phyloP scores from a whole-genome alignment of 148 eudicot species.

The Arbutus unedo region DNA sequence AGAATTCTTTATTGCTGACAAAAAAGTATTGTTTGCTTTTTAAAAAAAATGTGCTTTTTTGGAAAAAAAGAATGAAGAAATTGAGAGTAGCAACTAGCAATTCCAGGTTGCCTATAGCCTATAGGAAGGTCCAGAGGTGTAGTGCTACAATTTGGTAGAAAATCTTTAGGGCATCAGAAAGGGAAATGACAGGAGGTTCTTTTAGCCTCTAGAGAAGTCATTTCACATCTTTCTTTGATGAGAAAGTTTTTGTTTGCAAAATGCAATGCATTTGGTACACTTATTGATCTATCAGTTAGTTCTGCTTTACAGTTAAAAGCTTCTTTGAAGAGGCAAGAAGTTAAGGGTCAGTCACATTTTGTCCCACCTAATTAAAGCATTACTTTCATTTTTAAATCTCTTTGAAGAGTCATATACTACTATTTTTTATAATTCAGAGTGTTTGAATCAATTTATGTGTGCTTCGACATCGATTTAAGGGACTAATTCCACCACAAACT shows the following conservation, averaged over 20 bases:
- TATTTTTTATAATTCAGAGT: background rate
- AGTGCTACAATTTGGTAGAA: too few species aligned
- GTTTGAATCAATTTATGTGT: too few species aligned
- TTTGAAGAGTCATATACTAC: background rate
- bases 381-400: background rate
- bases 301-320: background rate
- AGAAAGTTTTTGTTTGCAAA: slow-evolving; percentile 2
- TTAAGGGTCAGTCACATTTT: background rate
- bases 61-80: too few species aligned
- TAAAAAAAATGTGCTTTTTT: too few species aligned
- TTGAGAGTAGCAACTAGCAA: too few species aligned
- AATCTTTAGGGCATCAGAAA: too few species aligned
- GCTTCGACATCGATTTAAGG: too few species aligned
- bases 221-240: slow-evolving; percentile 18
- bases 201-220: slow-evolving; percentile 23
- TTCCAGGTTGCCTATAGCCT: too few species aligned
- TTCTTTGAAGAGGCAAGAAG: background rate
- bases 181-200: slow-evolving; percentile 1
- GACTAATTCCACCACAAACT: too few species aligned
- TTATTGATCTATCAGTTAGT: background rate
- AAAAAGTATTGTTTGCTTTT: too few species aligned
- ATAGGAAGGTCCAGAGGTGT: too few species aligned
- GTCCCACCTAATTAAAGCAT: background rate
- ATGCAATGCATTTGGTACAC: background rate
- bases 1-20: too few species aligned